Conservation (phyloP, 306 rosid species). For the Dryas drummondii region DNA sequence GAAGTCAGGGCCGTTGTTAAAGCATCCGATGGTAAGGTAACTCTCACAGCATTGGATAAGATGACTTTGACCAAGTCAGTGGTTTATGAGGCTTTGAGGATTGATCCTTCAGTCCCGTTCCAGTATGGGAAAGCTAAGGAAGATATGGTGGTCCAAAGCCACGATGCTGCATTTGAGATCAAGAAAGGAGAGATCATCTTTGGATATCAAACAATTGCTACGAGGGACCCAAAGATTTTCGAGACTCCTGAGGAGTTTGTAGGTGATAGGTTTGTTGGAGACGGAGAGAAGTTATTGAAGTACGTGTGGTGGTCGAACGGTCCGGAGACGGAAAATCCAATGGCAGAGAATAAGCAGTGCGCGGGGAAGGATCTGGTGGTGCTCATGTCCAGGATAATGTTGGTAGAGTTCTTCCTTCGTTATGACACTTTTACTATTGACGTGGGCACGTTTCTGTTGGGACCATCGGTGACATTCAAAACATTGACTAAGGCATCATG, state of each 20-base stretch:
- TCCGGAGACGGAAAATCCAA: conserved; percentile 53
- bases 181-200: conserved; percentile 70
- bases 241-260: conserved; percentile 45
- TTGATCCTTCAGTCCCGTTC: conserved; percentile 68
- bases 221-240: conserved; percentile 54
- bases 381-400: conserved; percentile 48
- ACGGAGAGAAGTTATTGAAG: conserved; percentile 42
- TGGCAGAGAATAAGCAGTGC: conserved; percentile 58
- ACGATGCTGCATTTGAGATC: conserved; percentile 51
- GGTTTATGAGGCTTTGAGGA: conserved; percentile 54
- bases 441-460: conserved; percentile 35
- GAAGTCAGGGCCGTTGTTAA: conserved; percentile 51
- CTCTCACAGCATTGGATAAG: conserved; percentile 38
- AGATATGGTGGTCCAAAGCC: conserved; percentile 53
- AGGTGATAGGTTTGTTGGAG: conserved; percentile 32
- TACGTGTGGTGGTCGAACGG: conserved; percentile 66
- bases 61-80: conserved; percentile 58
- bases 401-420: conserved; percentile 63
- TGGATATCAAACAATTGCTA: conserved; percentile 68
- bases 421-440: conserved; percentile 66
- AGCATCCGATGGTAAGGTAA: conserved; percentile 39
- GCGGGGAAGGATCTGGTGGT: conserved; percentile 74
- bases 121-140: conserved; percentile 64
- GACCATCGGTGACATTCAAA: conserved; percentile 41
- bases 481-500: conserved; percentile 30